phyloP scores from a whole-genome alignment of 495 filamentous ascomycete species.

The Aspergillus sclerotiicarbonarius region DNA sequence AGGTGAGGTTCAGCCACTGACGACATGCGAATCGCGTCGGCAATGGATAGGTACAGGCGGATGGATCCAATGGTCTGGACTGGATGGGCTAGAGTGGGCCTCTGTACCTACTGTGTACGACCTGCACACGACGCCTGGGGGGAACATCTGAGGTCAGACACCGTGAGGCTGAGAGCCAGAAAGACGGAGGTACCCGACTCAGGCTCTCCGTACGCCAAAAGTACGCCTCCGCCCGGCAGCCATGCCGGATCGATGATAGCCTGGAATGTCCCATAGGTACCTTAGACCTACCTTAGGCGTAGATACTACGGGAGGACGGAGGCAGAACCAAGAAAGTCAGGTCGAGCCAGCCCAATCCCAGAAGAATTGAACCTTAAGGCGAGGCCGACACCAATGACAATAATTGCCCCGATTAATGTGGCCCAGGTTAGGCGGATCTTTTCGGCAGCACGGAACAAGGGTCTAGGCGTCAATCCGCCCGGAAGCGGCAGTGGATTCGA shows the following conservation, averaged over 20 bases:
- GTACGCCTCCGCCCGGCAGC: not conserved
- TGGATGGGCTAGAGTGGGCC: not conserved
- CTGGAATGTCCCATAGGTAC: not conserved
- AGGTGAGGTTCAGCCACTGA: not conserved
- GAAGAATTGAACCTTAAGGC: not conserved
- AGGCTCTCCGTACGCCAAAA: not conserved
- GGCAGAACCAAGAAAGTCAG: no score
- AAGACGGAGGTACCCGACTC: no score
- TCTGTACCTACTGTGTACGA: not conserved
- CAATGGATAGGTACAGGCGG: not conserved
- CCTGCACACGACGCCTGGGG: not conserved
- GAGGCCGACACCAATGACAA: not conserved
- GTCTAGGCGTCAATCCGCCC: slow-evolving; percentile 24
- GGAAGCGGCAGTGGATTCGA: slow-evolving; percentile 24
- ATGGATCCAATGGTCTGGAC: not conserved
- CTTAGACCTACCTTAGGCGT: no score
- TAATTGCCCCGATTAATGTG: not conserved
- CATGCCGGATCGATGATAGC: not conserved
- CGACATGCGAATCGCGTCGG: not conserved
- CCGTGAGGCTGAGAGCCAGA: not conserved
- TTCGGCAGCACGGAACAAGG: slow-evolving; percentile 23
- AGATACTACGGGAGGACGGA: no score
- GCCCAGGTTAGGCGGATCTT: slow-evolving; percentile 12
- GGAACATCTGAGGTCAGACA: not conserved
- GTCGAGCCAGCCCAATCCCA: not conserved